A percentile compares a stretch with the other conserved stretches of the same genome.
phyloP scores from a whole-genome alignment of 306 rosid genomes.

The Ceratonia siliqua region DNA sequence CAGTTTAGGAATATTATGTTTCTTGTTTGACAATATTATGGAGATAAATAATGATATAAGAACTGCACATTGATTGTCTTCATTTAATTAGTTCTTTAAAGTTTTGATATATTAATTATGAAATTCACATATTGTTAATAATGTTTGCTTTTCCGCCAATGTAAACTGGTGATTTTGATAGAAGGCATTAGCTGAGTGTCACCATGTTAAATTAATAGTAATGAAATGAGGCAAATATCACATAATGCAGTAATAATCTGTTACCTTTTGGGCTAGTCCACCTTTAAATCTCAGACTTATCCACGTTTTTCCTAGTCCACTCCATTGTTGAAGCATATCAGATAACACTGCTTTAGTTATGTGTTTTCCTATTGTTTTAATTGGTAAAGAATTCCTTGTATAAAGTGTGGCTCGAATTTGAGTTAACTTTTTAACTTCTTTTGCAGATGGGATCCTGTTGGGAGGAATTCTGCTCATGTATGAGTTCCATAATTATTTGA shows the following conservation, averaged over 20 bases:
- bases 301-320: slow-evolving; percentile 11
- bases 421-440: slow-evolving; percentile 30
- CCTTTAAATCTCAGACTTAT: not conserved
- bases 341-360: not conserved
- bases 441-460: slow-evolving; percentile 93
- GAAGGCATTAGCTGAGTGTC: slow-evolving; percentile 8
- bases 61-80: not conserved
- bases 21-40: slow-evolving; percentile 19
- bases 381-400: slow-evolving; percentile 11
- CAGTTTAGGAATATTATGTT: not conserved
- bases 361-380: slow-evolving; percentile 5
- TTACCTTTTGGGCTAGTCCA: not conserved
- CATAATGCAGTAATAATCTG: not conserved
- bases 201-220: slow-evolving; percentile 10
- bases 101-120: not conserved
- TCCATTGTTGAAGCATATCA: slow-evolving; percentile 9
- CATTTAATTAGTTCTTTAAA: slow-evolving; percentile 23
- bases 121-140: slow-evolving; percentile 1
- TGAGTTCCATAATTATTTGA: slow-evolving; percentile 82
- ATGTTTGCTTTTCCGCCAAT: not conserved
- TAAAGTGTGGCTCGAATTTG: slow-evolving; percentile 29
- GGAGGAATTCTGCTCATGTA: slow-evolving; percentile 96
- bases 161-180: not conserved
- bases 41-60: not conserved
- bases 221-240: not conserved